Evolutionary conservation across 2,329 filamentous ascomycete species (phyloP), one percentile per base, ranked within the genome.

Genomic region (Beauveria varroae): DNA sequence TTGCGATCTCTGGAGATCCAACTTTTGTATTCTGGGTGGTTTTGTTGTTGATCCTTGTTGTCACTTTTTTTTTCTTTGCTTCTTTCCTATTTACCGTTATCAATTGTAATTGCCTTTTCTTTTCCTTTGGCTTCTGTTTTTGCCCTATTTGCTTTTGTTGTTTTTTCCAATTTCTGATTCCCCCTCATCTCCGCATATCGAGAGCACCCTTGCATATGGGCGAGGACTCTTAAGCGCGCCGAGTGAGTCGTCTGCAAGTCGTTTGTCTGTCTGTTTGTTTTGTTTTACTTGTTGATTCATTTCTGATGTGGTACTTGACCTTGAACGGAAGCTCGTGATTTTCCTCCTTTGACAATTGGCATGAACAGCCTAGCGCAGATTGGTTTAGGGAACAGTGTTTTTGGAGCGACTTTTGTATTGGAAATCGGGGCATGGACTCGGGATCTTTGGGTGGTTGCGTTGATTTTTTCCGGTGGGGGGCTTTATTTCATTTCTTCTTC

Each of bases 151-250:
- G 49, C 44, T 58, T 46, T 14, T 64, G 37, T 22, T 22, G 10
- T 34, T 30, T 56, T 55, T 64, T 59, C 30, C 49, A 57, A 56
- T 56, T 44, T 16, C 58, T 64, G 64, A 68, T 68, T 66, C 65
- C 67, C 65, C 60, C 40, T 55, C 44, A 41, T 24, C 53, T 54
- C 54, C 22, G 14, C 52, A 55, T 44, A 40, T 55, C 24, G 18
- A 55, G 6, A 8, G 22, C 40, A 50, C 30, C 24, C 2, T 49
- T 24, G 9, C 18, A 43, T n/a, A 20, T 18, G n/a, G n/a, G 41
- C 7, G n/a, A 43, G 6, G 26, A 51, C 28, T 30, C 47, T 30
- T 50, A 8, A 12, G 16, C 26, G 18, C 18, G 26, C 8, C 28
- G 16, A 30, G 28, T 18, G 10, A 30, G 47, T 20, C 16, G 26